Evolutionary conservation across 2,329 filamentous ascomycete species (phyloP), one percentile per base, ranked within the genome.

Genomic region (Venturiaceae sp.): DNA sequence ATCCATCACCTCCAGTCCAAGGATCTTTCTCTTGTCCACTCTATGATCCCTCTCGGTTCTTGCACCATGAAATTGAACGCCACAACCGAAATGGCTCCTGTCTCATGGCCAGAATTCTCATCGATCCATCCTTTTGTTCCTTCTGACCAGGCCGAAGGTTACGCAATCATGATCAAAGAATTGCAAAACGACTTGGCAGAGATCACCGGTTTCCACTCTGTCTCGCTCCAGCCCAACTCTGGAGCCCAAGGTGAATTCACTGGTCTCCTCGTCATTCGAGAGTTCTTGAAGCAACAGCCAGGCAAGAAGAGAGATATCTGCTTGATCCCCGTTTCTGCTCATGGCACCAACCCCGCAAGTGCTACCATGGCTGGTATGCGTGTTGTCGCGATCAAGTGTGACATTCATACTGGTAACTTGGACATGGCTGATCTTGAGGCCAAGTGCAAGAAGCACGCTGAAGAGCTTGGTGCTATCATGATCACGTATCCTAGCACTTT

Each of bases 41-140:
- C 92, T 16, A 97, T 97, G 92, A 97, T 97, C 61, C 91, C 92
- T 2, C 82, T 97, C 1, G 92, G 92, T 21, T 96, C 92, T 1
- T 97, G 92, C 78, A 97, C 92, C 14, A 97, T 97, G 92, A 97
- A 97, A 79, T 84, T 96, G 57, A 96, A 96, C 71, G 89, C 88
- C 44, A 94, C 92, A 3, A 89, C 89, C 0, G 90, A 96, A 76
- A 96, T 97, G 92, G 82, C 88, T 16, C 87, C 92, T 7, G 81
- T 96, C 58, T 88, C 88, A 0, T 86, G 85, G 74, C 83, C 85
- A 0, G 83, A 86, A 54, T 90, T 92, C 67, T 82, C 88, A 44
- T 83, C 86, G 61, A 79, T 95, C 34, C 92, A 97, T 74, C 92
- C 92, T 0, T 90, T 91, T 67, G 82, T 85, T 37, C 87, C 87